A percentile compares a stretch with the other conserved stretches of the same genome.
These are phyloP conservation scores for Tephrocybe sp. DNA, from an alignment of 768 basidiomycete genomes.

Conservation along the genomic window DNA sequence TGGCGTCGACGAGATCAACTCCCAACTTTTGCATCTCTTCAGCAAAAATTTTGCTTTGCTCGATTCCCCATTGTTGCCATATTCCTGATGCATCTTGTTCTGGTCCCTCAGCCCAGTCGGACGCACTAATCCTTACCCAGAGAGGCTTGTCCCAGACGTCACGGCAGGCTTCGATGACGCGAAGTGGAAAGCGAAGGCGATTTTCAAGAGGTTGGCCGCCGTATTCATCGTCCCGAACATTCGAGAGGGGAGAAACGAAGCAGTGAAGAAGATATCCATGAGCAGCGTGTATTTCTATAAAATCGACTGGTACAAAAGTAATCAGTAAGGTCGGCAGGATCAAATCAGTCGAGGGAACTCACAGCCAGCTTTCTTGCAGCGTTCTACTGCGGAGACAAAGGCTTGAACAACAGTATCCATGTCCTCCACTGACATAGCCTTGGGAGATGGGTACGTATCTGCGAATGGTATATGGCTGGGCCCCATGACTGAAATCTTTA, in stretches of 20 bases:
- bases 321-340: neutral
- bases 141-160: slow-evolving; percentile 67
- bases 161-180: slow-evolving; percentile 50
- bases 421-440: slow-evolving; percentile 52
- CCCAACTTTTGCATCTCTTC: slow-evolving; percentile 57
- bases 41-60: slow-evolving; percentile 64
- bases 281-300: slow-evolving; percentile 71
- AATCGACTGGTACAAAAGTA: slow-evolving; percentile 44
- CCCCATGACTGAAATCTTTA: slow-evolving; percentile 46
- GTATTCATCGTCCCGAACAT: slow-evolving; percentile 66
- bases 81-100: slow-evolving; percentile 53
- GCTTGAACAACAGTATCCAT: slow-evolving; percentile 58
- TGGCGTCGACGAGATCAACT: slow-evolving; percentile 76
- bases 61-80: slow-evolving; percentile 74
- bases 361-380: slow-evolving; percentile 64
- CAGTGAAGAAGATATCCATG: slow-evolving; percentile 67
- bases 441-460: slow-evolving; percentile 50
- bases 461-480: slow-evolving; percentile 60
- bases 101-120: slow-evolving; percentile 60
- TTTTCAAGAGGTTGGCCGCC: slow-evolving; percentile 72
- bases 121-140: slow-evolving; percentile 67
- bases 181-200: slow-evolving; percentile 65
- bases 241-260: slow-evolving; percentile 75
- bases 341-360: slow-evolving; percentile 18
- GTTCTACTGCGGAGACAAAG: slow-evolving; percentile 50